phyloP scores from a whole-genome alignment of 2,329 filamentous ascomycete genomes.

The Madurella mycetomatis region DNA sequence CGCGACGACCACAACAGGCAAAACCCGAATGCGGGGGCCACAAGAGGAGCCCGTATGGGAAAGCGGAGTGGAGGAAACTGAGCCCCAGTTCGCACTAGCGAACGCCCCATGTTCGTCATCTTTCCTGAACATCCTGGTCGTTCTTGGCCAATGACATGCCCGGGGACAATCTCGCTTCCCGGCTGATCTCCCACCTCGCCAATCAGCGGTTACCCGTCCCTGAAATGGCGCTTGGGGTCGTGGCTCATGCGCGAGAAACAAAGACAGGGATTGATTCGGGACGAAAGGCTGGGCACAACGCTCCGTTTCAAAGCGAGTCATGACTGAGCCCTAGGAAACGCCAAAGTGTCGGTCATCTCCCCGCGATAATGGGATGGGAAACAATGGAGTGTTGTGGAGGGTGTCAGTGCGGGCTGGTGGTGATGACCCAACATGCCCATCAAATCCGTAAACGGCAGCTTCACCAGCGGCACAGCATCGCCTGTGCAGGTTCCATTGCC shows the following conservation, averaged over 20 bases:
- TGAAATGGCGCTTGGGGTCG: constrained; percentile 16
- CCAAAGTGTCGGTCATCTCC: too few relatives aligned
- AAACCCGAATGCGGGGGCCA: too few relatives aligned
- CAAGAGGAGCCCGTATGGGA: too few relatives aligned
- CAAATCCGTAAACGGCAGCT: neutral
- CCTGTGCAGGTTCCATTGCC: neutral
- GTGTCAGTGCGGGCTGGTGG: too few relatives aligned
- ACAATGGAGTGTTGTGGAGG: neutral
- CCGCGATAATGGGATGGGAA: neutral
- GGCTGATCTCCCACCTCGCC: constrained; percentile 11
- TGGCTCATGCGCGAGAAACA: constrained; percentile 7
- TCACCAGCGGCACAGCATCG: constrained; percentile 10
- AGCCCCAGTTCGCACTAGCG: too few relatives aligned
- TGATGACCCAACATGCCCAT: neutral
- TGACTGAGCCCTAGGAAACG: neutral
- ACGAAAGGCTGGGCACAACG: neutral
- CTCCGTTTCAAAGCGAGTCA: constrained; percentile 4
- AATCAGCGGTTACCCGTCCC: constrained; percentile 20
- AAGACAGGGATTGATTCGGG: constrained; percentile 4
- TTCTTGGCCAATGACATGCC: constrained; percentile 15
- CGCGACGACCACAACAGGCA: neutral
- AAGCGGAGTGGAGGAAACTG: too few relatives aligned
- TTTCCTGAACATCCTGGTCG: neutral
- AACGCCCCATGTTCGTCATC: neutral
- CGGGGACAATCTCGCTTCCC: constrained; percentile 25